Evolutionary conservation across 192 early-diverging fungal species (phyloP), one percentile per base, ranked within the genome.

Genomic region (Coemansia guatemalensis): DNA sequence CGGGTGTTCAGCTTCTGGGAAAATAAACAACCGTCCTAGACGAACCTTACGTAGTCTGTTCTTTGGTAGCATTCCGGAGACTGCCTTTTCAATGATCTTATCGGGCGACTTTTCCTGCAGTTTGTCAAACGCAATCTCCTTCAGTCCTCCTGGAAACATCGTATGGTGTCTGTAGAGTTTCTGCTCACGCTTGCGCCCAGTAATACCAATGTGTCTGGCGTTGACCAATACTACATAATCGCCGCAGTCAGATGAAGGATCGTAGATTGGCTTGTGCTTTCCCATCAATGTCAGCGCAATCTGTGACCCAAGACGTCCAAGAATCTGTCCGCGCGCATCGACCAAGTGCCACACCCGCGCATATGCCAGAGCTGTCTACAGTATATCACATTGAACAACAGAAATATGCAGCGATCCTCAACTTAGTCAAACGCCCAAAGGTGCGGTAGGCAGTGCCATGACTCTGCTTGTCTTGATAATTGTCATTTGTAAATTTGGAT

Each of bases 141-240:
- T 95, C 47, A 94, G 69, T 30, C 92, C 93, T 54, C 96, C 95
- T 9, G 90, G 90, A 75, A 90, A 91, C 58, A 88, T 87, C 48
- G 90, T 87, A 62, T 98, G 94, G 82, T 91, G 88, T 62, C 86
- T 73, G 83, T 96, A 98, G 32, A 90, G 65, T 72, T 98, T 96
- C 61, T 93, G 85, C 65, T 88, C 83, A 17, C 82, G 85, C 71
- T 96, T 95, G 58, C 91, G 91, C 33, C 93, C 95, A 25, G 91
- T 87, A 14, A 94, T 85, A 20, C 73, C 78, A 11, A 95, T 73
- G 62, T 91, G 86, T 56, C 86, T 86, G 25, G 94, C 92, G 67
- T 98, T 98, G 62, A 94, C 88, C 14, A 98, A 93, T 1, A 98
- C 94, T 0, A 98, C 96, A 68, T 95, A 95, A 72, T 98, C 96